Percentiles rank a stretch among this genome's conserved stretches.
These are phyloP conservation scores for Fusarium agapanthi DNA, from an alignment of 2,329 filamentous ascomycete genomes.

Conservation along the genomic window DNA sequence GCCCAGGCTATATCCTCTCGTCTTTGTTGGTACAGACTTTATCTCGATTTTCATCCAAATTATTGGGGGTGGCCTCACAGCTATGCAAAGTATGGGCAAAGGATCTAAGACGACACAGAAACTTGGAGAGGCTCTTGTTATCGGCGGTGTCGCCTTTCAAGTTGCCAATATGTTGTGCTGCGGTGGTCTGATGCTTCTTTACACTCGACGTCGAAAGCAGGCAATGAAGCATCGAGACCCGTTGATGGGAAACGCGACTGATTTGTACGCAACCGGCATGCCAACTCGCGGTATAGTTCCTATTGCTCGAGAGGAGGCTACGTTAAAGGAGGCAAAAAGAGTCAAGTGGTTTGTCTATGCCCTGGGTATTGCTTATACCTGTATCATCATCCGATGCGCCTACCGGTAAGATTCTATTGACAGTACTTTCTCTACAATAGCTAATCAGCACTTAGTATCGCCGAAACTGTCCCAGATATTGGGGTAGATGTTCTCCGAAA, in stretches of 20 bases:
- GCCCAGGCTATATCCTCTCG: conserved; percentile 56
- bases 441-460: conserved; percentile 7
- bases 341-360: conserved; percentile 23
- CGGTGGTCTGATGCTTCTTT: conserved; percentile 25
- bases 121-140: conserved; percentile 29
- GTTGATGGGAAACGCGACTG: neutral
- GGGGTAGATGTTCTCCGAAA: conserved; percentile 18
- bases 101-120: conserved; percentile 6
- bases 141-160: conserved; percentile 41
- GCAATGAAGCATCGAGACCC: neutral
- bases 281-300: neutral
- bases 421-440: neutral
- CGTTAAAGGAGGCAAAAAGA: conserved; percentile 7
- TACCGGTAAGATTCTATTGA: conserved; percentile 13
- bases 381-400: conserved; percentile 28
- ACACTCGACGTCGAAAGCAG: conserved; percentile 13
- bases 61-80: conserved; percentile 28
- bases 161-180: conserved; percentile 41
- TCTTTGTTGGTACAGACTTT: conserved; percentile 60
- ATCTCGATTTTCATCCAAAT: conserved; percentile 47
- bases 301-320: conserved; percentile 20
- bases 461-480: conserved; percentile 21
- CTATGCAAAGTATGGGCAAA: conserved; percentile 14
- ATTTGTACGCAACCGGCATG: neutral
- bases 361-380: conserved; percentile 13